These are phyloP conservation scores for Spizellomyces sp. DNA, from an alignment of 192 early-diverging fungal genomes.

Conservation along the genomic window DNA sequence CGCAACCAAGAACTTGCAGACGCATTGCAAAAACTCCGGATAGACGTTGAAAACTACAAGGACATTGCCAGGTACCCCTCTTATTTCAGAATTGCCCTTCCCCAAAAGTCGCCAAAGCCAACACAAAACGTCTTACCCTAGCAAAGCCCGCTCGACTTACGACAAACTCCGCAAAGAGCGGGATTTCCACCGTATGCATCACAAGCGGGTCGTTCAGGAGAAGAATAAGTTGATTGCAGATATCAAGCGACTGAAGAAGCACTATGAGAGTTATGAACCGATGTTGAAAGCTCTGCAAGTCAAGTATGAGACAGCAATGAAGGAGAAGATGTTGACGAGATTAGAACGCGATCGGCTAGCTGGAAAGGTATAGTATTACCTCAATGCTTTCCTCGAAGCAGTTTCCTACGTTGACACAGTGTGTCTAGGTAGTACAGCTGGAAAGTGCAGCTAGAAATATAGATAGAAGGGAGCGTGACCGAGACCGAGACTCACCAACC, in stretches of 20 bases:
- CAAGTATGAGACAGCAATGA: constrained; percentile 59
- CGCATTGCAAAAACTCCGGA: constrained; percentile 45
- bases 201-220: constrained; percentile 62
- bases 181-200: constrained; percentile 65
- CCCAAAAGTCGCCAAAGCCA: no score
- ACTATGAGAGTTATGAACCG: constrained; percentile 54
- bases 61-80: constrained; percentile 54
- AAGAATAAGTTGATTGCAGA: constrained; percentile 52
- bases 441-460: constrained; percentile 19
- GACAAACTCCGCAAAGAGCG: constrained; percentile 60
- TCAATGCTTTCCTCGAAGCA: no score
- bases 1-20: constrained; percentile 57
- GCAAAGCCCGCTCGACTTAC: constrained; percentile 60
- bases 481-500: background rate
- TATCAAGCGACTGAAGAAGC: constrained; percentile 59
- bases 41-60: constrained; percentile 58
- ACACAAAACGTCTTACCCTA: constrained; percentile 1
- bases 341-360: constrained; percentile 56
- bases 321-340: constrained; percentile 61
- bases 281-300: constrained; percentile 43
- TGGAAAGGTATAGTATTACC: constrained; percentile 5
- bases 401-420: no score
- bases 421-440: constrained; percentile 5
- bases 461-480: constrained; percentile 10
- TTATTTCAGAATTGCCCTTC: background rate